These are phyloP conservation scores for Lodderomyces theae DNA, from an alignment of 1,139 yeast genomes.

Conservation along the genomic window DNA sequence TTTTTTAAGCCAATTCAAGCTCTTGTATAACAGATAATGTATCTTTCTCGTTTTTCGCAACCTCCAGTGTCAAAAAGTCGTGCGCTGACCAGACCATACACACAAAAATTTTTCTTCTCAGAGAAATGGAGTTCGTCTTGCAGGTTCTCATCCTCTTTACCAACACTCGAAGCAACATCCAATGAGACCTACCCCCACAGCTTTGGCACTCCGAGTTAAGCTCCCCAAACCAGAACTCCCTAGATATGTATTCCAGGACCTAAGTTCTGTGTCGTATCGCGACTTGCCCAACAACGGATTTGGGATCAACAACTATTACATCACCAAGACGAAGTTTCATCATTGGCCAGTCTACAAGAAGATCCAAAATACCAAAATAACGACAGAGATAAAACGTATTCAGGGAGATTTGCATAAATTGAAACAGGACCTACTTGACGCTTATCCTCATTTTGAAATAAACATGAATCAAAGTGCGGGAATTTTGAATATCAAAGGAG, in stretches of 20 bases:
- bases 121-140: too few relatives aligned
- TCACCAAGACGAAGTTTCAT: constrained; percentile 55
- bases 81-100: too few relatives aligned
- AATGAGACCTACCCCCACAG: constrained; percentile 20
- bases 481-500: constrained; percentile 56
- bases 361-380: constrained; percentile 48
- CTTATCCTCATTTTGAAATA: constrained; percentile 42
- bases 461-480: constrained; percentile 40
- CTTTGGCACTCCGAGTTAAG: constrained; percentile 5
- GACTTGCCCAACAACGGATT: constrained; percentile 32
- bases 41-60: too few relatives aligned
- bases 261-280: constrained; percentile 5
- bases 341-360: constrained; percentile 71
- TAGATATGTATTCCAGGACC: constrained; percentile 7
- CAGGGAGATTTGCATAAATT: constrained; percentile 59
- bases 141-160: too few relatives aligned
- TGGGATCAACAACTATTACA: constrained; percentile 45
- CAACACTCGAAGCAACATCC: not conserved
- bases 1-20: too few relatives aligned
- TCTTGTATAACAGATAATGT: too few relatives aligned
- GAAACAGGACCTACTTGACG: constrained; percentile 54
- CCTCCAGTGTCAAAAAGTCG: too few relatives aligned
- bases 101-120: constrained; percentile 1
- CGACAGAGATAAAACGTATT: constrained; percentile 64
- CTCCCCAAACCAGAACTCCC: constrained; percentile 7